phyloP scores from a whole-genome alignment of 306 rosid genomes.

The Quercus ilex region DNA sequence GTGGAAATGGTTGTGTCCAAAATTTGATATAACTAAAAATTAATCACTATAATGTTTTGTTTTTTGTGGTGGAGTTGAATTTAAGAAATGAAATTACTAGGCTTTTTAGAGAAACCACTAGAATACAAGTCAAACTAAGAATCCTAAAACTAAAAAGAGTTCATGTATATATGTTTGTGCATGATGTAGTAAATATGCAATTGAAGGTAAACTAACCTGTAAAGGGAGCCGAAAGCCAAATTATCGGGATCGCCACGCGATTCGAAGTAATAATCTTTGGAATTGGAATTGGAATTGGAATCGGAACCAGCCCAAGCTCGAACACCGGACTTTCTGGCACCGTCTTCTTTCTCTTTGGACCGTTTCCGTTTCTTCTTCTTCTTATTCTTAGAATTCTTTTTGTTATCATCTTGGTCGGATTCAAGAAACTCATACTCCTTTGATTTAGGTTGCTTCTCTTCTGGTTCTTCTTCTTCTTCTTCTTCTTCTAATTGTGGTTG shows the following conservation, averaged over 20 bases:
- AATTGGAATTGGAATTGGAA: slow-evolving; percentile 16
- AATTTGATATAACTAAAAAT: no score
- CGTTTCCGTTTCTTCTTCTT: slow-evolving; percentile 45
- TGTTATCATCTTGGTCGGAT: slow-evolving; percentile 40
- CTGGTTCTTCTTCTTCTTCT: slow-evolving; percentile 5
- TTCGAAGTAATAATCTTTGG: slow-evolving; percentile 77
- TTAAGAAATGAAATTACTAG: no score
- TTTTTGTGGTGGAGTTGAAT: no score
- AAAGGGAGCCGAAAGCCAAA: slow-evolving; percentile 67
- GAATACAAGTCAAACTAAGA: no score
- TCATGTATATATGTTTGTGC: no score
- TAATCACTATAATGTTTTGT: no score
- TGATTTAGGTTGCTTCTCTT: slow-evolving; percentile 3
- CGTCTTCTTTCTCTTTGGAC: slow-evolving; percentile 38
- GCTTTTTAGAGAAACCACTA: no score
- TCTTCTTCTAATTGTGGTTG: slow-evolving; percentile 24
- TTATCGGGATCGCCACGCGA: slow-evolving; percentile 78
- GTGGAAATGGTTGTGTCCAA: no score
- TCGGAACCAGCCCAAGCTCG: slow-evolving; percentile 74
- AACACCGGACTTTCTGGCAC: slow-evolving; percentile 68
- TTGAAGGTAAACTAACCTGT: slow-evolving; percentile 38
- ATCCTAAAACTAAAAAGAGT: no score
- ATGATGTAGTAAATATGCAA: no score
- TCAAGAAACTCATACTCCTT: slow-evolving; percentile 61
- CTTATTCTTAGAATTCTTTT: slow-evolving; percentile 26